Evolutionary conservation across 2,329 filamentous ascomycete species (phyloP).

Genomic region (Cladosporium sp.): DNA sequence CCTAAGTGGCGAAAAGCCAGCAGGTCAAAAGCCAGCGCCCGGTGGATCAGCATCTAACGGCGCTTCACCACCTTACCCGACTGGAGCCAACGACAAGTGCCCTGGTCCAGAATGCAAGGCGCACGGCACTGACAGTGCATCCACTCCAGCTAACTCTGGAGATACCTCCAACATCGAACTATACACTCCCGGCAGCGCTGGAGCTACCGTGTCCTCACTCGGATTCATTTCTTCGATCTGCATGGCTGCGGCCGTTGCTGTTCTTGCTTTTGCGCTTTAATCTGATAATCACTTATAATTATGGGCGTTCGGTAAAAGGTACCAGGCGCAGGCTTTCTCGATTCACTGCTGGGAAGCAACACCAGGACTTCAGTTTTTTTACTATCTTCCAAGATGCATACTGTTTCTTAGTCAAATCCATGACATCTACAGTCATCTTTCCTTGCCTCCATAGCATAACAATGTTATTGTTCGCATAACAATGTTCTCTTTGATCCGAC

Average conservation of each 20-base stretch:
- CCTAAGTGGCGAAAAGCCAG: too few relatives aligned
- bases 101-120: constrained; percentile 12
- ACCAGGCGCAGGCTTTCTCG: neutral
- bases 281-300: constrained; percentile 2
- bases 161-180: constrained; percentile 12
- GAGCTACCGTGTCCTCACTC: constrained; percentile 10
- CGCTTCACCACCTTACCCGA: constrained; percentile 6
- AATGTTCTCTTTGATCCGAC: neutral
- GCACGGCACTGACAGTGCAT: constrained; percentile 18
- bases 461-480: constrained; percentile 8
- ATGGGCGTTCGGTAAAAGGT: constrained; percentile 10
- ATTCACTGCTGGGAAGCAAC: neutral
- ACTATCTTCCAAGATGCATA: constrained; percentile 2
- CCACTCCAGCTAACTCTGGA: constrained; percentile 14
- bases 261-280: constrained; percentile 23
- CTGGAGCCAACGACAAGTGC: constrained; percentile 3
- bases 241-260: constrained; percentile 14
- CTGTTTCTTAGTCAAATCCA: neutral
- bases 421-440: neutral
- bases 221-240: constrained; percentile 15
- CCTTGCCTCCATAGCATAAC: constrained; percentile 3
- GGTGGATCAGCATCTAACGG: constrained; percentile 3
- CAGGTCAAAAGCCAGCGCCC: constrained; percentile 1
- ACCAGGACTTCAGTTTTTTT: constrained; percentile 5
- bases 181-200: constrained; percentile 16